Percentiles rank a stretch among this genome's conserved stretches.
phyloP scores from a whole-genome alignment of 352 stramenopile species.

The Peronospora belbahrii region DNA sequence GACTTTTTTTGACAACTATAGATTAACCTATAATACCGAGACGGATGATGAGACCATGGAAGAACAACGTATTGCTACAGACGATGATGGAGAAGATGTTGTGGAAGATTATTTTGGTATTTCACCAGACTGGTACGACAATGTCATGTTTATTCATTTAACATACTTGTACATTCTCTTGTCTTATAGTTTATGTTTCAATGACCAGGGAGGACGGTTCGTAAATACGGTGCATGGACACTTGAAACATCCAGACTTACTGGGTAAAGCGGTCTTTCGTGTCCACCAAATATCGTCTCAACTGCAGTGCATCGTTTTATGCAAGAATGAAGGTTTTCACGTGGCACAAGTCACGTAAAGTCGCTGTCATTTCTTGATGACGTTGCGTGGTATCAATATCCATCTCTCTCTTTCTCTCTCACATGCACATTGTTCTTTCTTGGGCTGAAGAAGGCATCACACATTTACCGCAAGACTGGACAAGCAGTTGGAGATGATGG shows the following conservation, averaged over 20 bases:
- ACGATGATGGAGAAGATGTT: constrained; percentile 72
- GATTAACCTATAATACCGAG: constrained; percentile 50
- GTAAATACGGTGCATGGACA: constrained; percentile 23
- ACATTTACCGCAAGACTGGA: no score
- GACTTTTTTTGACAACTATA: constrained; percentile 11
- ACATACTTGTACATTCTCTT: no score
- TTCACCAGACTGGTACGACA: constrained; percentile 70
- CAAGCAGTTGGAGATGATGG: constrained; percentile 15
- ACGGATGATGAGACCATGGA: constrained; percentile 83
- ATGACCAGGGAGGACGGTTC: constrained; percentile 44
- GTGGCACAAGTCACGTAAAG: no score
- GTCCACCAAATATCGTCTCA: constrained; percentile 1
- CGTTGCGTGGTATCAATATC: no score
- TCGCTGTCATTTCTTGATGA: no score
- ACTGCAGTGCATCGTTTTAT: constrained; percentile 24
- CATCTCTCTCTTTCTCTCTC: no score
- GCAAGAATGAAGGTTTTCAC: constrained; percentile 12
- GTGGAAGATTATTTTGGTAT: constrained; percentile 85
- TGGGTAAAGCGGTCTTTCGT: constrained; percentile 1
- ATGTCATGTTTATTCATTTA: not conserved
- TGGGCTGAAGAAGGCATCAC: no score
- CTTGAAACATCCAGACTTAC: constrained; percentile 4
- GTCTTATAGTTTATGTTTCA: constrained; percentile 3
- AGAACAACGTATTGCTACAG: constrained; percentile 43
- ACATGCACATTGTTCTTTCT: no score